A percentile compares a stretch with the other conserved stretches of the same genome.
phyloP scores from a whole-genome alignment of 2,329 filamentous ascomycete genomes.

The Neoscytalidium dimidiatum region DNA sequence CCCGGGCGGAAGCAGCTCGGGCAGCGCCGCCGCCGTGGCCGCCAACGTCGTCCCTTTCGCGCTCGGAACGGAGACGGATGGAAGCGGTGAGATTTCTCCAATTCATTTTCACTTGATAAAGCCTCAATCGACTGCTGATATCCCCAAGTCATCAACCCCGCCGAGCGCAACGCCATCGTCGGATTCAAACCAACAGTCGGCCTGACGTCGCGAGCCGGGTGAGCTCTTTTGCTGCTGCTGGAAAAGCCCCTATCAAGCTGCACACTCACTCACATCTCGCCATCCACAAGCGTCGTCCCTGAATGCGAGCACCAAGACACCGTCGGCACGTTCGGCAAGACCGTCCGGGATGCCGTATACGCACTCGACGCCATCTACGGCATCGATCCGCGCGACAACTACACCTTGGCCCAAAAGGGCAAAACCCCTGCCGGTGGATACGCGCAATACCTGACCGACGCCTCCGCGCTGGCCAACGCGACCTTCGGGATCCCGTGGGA shows the following conservation, averaged over 20 bases:
- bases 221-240: too few relatives aligned
- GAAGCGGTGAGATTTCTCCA: not conserved
- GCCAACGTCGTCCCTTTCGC: slow-evolving; percentile 60
- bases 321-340: slow-evolving; percentile 67
- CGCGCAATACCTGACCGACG: slow-evolving; percentile 56
- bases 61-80: slow-evolving; percentile 58
- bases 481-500: slow-evolving; percentile 72
- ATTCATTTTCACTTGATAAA: not conserved
- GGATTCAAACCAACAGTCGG: slow-evolving; percentile 63
- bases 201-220: slow-evolving; percentile 1
- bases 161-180: slow-evolving; percentile 67
- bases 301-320: slow-evolving; percentile 69
- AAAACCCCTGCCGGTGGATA: slow-evolving; percentile 61
- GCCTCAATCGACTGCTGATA: not conserved
- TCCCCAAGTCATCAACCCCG: slow-evolving; percentile 63
- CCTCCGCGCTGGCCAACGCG: slow-evolving; percentile 58
- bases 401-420: slow-evolving; percentile 60
- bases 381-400: slow-evolving; percentile 64
- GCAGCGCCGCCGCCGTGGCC: slow-evolving; percentile 65
- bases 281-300: slow-evolving; percentile 52
- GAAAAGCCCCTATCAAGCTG: too few relatives aligned
- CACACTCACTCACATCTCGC: not conserved
- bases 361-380: slow-evolving; percentile 70
- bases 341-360: slow-evolving; percentile 68
- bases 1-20: slow-evolving; percentile 69